Percentiles rank a stretch among this genome's conserved stretches.
These are phyloP conservation scores for Ceratocystis variospora DNA, from an alignment of 2,329 filamentous ascomycete species.

Conservation along the genomic window DNA sequence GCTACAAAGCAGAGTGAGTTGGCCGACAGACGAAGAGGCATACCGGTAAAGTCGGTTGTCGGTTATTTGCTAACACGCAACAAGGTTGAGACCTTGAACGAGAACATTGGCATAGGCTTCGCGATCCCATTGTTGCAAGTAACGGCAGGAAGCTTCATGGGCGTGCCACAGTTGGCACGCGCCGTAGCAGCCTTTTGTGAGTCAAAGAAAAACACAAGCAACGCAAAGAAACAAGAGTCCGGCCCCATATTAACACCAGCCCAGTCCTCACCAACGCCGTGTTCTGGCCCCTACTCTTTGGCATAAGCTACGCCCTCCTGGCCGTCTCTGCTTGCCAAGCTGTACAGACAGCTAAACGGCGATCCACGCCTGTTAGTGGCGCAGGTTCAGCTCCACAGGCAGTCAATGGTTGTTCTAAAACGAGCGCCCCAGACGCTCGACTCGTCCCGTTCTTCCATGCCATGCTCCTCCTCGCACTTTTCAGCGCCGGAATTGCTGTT, in stretches of 20 bases:
- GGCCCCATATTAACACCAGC: not conserved
- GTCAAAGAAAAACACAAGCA: slow-evolving; percentile 18
- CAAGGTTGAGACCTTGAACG: slow-evolving; percentile 39
- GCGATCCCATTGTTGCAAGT: slow-evolving; percentile 37
- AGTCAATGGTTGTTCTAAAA: not conserved
- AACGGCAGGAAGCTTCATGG: slow-evolving; percentile 26
- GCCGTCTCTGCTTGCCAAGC: slow-evolving; percentile 21
- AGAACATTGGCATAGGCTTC: slow-evolving; percentile 39
- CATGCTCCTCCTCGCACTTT: not conserved
- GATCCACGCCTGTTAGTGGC: too few species aligned
- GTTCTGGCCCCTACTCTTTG: slow-evolving; percentile 25
- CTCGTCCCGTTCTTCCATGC: not conserved
- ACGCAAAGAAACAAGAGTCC: not conserved
- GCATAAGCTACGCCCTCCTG: slow-evolving; percentile 24
- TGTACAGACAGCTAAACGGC: not conserved
- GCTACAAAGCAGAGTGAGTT: not conserved
- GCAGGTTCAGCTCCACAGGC: not conserved
- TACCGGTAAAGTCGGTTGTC: not conserved
- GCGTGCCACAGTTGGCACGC: slow-evolving; percentile 28
- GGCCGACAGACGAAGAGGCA: too few species aligned
- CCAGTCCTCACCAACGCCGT: slow-evolving; percentile 27
- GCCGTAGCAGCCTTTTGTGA: slow-evolving; percentile 34
- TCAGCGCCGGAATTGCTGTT: slow-evolving; percentile 26
- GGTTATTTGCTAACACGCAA: slow-evolving; percentile 19
- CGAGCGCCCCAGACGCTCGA: not conserved